Conservation (phyloP, 768 basidiomycete genomes). For the Rhodosporidiobolus odoratus region DNA sequence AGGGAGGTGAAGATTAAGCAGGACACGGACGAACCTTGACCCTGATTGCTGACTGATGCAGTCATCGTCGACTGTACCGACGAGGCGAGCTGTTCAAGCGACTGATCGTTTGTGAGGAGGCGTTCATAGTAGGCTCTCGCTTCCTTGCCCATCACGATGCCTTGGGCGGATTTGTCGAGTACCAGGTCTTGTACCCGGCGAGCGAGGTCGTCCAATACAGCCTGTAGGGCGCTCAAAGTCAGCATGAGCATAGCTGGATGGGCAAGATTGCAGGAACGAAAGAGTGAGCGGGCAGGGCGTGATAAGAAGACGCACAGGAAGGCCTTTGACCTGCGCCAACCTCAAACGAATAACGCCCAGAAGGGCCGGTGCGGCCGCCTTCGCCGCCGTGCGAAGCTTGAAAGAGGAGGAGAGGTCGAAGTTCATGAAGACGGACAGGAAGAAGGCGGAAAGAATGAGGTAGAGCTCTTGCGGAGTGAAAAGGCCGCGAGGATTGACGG, state of each 20-base stretch:
- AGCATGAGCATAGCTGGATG: neutral
- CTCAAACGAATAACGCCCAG: slow-evolving; percentile 8
- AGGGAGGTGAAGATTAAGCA: too few species aligned
- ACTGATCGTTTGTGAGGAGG: neutral
- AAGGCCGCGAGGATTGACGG: slow-evolving; percentile 19
- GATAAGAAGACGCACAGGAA: slow-evolving; percentile 3
- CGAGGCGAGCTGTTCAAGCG: slow-evolving; percentile 13
- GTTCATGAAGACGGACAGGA: slow-evolving; percentile 17
- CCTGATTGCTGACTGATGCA: slow-evolving; percentile 13
- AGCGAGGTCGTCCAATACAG: slow-evolving; percentile 13
- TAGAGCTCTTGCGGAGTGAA: slow-evolving; percentile 25
- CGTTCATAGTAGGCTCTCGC: slow-evolving; percentile 15
- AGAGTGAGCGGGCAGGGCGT: neutral
- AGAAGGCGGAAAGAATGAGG: slow-evolving; percentile 19
- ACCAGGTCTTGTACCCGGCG: slow-evolving; percentile 7
- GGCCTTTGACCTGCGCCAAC: slow-evolving; percentile 2
- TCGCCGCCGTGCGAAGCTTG: slow-evolving; percentile 17
- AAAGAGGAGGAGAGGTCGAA: neutral
- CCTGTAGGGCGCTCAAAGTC: neutral
- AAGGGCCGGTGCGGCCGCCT: neutral
- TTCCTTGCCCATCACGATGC: slow-evolving; percentile 6
- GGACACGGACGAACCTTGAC: neutral
- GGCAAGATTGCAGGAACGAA: neutral
- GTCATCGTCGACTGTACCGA: slow-evolving; percentile 22
- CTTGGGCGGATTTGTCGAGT: slow-evolving; percentile 12